Base-by-base conservation (phyloP, 2,329 filamentous ascomycete species). In the Gaeumannomyces sp. region DNA sequence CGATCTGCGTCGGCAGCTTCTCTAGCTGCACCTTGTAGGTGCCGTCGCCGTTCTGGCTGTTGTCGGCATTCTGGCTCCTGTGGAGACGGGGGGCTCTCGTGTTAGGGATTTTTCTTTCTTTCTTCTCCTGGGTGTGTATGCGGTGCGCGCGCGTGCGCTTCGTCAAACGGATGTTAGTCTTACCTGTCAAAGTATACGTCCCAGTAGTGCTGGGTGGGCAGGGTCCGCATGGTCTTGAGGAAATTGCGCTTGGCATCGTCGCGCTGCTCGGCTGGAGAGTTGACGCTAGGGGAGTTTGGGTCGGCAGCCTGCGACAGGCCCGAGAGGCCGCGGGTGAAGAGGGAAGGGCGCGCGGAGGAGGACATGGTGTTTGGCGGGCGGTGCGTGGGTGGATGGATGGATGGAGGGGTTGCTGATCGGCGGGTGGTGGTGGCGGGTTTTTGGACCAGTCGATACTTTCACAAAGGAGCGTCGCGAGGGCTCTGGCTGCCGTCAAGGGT, bases 181-280 rank as follows among this genome's bases (percentile, higher is more conserved):
- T 73, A 85, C 78, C 85, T 79, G 75, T 89, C 86, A 73, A 89
- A 88, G 74, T 83, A 90, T 70, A 91, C 87, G 70, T 89, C 82
- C 85, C 91, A 92, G 78, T 91, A 92, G 75, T 93, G 88, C 78
- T 93, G 90, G 33, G 91, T 90, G 22, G 90, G 87, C 69, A 93
- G 81, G 63, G 89, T 83, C 64, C 92, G 83, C 81, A 86, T 88
- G 33, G 87, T 83, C 76, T 91, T 88, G 70, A 92, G 82, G 76
- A 93, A 90, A 80, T 93, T 93, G 79, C 90, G 87, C 86, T 93
- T 93, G 65, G 90, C 90, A 76, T 89, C 87, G 76, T 91, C 89
- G 72, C 90, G 88, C 76, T 87, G 83, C 72, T 88, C 86, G 64
- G 90, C 89, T 31, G 90, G 89, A 13, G 90, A 91, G 68, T 82